Evolutionary conservation across 495 filamentous ascomycete genomes (phyloP), one percentile per base, ranked within the genome.

Genomic region (Penicillium cataractarum): DNA sequence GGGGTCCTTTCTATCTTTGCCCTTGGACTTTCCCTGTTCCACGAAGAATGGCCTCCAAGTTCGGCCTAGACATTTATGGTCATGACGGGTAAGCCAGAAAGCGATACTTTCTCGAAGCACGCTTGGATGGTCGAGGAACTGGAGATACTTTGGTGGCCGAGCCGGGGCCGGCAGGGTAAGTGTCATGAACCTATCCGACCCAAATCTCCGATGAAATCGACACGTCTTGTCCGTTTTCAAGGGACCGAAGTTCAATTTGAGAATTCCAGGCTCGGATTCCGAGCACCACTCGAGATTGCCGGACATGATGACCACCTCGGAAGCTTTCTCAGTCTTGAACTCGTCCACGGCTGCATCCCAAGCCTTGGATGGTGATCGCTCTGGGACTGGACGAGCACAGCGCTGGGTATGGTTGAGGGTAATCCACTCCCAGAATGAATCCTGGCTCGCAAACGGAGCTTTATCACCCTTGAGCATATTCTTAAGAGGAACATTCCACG

Each of bases 11-110:
- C 64, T 71, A 17, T 46, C 12, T 54, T 75, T 76, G 7, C 67
- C 71, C 55, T 80, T 82, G 3, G 52, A 68, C 35, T 73, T 74
- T 13, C 76, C 72, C 31, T 80, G 74, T 55, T 80, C 81, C 17
- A 80, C 69, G 52, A 68, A 82, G 48, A 82, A 83, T 0, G 81
- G 73, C n/a, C 73, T 72, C 81, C 82, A 84, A 15, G 44, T 74
- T 29, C 81, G 71, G 19, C 80, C 78, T 0, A 83, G 60, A 37
- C 80, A 79, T 8, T 61, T 55, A 55, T 83, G 81, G 0, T 75
- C 65, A 55, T 74, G 73, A 15, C 75, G 64, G 6, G 75, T 74
- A 10, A 84, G 71, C 81, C 81, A 84, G 15, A 71, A 52, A 7
- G 75, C 69, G 4, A 83, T 67, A 40, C 65, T 70, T 48, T 80